Conservation (phyloP, 257 asterid genomes). For the Gentiana dahurica region DNA sequence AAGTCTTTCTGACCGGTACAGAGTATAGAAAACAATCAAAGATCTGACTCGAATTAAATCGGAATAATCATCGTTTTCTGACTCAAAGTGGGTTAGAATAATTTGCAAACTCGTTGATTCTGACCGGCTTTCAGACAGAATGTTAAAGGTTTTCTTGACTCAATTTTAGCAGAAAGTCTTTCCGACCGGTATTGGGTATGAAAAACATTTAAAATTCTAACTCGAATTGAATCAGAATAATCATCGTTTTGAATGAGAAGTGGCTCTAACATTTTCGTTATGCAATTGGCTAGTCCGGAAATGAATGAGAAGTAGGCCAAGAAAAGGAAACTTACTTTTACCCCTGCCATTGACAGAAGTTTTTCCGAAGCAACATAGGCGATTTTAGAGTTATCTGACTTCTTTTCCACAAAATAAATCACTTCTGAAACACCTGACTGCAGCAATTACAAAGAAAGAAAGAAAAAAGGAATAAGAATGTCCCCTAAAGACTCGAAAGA, state of each 20-base stretch:
- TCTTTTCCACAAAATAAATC: slow-evolving; percentile 72
- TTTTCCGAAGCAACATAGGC: slow-evolving; percentile 74
- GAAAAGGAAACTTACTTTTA: slow-evolving; percentile 48
- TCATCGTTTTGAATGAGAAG: slow-evolving; percentile 2
- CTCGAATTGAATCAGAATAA: not conserved
- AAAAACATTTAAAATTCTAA: not conserved
- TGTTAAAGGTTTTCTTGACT: no score
- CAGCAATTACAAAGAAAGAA: slow-evolving; percentile 22
- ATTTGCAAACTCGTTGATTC: no score
- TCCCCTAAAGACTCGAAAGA: not conserved
- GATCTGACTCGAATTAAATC: no score
- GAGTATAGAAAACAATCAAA: no score
- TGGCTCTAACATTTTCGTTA: slow-evolving; percentile 2
- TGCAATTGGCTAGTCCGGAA: not conserved
- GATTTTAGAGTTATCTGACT: slow-evolving; percentile 43
- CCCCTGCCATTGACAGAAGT: slow-evolving; percentile 70
- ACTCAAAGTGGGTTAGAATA: no score
- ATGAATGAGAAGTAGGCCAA: not conserved
- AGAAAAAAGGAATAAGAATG: not conserved
- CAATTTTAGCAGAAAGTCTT: no score
- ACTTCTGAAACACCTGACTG: slow-evolving; percentile 95
- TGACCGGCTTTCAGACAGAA: no score
- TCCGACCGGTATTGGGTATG: no score
- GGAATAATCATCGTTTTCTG: no score
- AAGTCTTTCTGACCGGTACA: no score